Conservation (phyloP, 2,329 filamentous ascomycete species). For the Epichloe festucae region DNA sequence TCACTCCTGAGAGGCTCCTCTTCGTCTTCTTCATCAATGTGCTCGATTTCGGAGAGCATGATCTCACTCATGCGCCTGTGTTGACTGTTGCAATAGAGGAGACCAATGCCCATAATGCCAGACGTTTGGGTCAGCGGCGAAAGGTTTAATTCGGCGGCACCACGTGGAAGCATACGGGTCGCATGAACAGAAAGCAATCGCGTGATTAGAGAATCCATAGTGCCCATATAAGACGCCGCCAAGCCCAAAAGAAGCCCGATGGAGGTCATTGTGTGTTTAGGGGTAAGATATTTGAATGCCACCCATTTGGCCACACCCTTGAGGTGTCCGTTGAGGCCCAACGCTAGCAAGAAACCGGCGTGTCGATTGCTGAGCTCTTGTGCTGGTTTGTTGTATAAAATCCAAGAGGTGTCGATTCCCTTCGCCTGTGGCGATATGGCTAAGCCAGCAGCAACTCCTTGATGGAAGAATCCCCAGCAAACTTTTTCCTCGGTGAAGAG, state of each 20-base stretch:
- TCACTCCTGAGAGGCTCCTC: conserved; percentile 80
- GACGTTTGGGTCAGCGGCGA: conserved; percentile 90
- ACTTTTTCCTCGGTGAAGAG: conserved; percentile 92
- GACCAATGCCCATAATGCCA: conserved; percentile 90
- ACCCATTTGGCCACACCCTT: conserved; percentile 94
- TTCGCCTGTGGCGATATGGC: conserved; percentile 82
- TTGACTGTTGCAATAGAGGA: conserved; percentile 89
- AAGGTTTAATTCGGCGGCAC: conserved; percentile 86
- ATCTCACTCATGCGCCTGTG: conserved; percentile 98
- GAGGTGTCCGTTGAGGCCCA: conserved; percentile 91
- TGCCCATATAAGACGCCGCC: conserved; percentile 87
- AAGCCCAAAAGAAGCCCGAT: conserved; percentile 87
- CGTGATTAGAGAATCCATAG: conserved; percentile 93
- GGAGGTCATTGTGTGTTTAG: conserved; percentile 98
- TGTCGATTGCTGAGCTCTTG: conserved; percentile 89
- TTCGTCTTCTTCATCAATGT: conserved; percentile 66
- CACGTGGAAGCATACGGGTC: conserved; percentile 81
- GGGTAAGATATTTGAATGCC: conserved; percentile 97
- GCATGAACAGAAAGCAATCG: conserved; percentile 90
- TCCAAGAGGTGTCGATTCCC: conserved; percentile 97
- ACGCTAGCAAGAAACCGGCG: conserved; percentile 79
- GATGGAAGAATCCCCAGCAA: conserved; percentile 97
- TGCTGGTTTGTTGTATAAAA: conserved; percentile 87
- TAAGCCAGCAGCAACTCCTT: conserved; percentile 83
- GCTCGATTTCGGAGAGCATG: conserved; percentile 94